Evolutionary conservation across 495 filamentous ascomycete genomes (phyloP), one percentile per base, ranked within the genome.

Genomic region (Trichocladium uniseriatum): DNA sequence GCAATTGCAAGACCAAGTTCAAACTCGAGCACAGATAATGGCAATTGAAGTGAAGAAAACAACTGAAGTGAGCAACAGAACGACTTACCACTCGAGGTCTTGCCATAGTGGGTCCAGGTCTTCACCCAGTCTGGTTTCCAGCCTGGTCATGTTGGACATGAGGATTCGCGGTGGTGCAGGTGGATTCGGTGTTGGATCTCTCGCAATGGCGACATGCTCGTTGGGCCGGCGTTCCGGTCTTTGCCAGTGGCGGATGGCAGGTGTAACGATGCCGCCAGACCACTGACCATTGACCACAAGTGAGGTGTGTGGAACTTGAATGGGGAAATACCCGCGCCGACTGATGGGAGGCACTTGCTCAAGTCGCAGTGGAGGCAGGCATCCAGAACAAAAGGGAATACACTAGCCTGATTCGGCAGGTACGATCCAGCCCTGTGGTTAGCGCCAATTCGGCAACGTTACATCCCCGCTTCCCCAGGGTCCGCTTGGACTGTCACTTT

Each of bases 81-180:
- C n/a, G 13, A 63, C 71, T 44, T 70, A 80, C 75, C 78, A 74
- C 60, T 79, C 79, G 47, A 81, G 69, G 60, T 86, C 79, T 45
- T 84, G 74, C 81, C 82, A 87, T 58, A 82, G 73, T 64, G 81
- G 77, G 67, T 83, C 81, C 55, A 82, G 65, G 54, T 76, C 73
- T 31, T 60, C 68, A n/a, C n/a, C 24, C 3, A 8, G 24, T 27
- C 24, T 27, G 4, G 24, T 50, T n/a, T 73, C 69, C 57, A 74
- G 53, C 48, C 66, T 68, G 47, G 65, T 59, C 68, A 73, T 73
- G 27, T 56, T 48, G 39, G 35, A 19, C 40, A 14, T 35, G 18
- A 34, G 40, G 22, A 34, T 15, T 45, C 37, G 32, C 40, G 21
- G 49, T 19, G 38, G 37, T 41, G 38, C 47, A 27, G 38, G 37